phyloP scores from a whole-genome alignment of 352 stramenopile species.

The Phytophthora litchii region DNA sequence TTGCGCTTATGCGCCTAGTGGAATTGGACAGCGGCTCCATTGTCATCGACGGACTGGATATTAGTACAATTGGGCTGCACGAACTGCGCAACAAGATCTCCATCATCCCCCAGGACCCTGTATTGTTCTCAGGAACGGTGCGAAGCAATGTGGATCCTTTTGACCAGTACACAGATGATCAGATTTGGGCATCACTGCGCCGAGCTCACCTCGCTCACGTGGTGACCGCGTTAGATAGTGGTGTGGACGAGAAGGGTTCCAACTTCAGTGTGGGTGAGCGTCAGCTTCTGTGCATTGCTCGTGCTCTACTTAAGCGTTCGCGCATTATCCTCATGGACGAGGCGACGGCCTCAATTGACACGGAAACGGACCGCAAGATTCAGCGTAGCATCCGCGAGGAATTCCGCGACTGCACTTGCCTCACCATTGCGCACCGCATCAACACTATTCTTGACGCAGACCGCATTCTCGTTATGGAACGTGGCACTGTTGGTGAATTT shows the following conservation, averaged over 20 bases:
- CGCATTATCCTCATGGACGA: slow-evolving; percentile 98
- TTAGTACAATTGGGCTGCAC: slow-evolving; percentile 58
- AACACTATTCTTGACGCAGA: slow-evolving; percentile 97
- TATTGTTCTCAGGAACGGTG: slow-evolving; percentile 94
- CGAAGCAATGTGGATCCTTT: slow-evolving; percentile 94
- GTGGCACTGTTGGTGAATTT: slow-evolving; percentile 93
- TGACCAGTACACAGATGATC: slow-evolving; percentile 82
- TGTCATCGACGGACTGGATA: slow-evolving; percentile 67
- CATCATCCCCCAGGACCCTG: slow-evolving; percentile 95
- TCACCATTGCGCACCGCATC: slow-evolving; percentile 98
- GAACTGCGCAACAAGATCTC: slow-evolving; percentile 63
- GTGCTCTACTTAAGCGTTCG: slow-evolving; percentile 92
- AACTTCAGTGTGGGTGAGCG: slow-evolving; percentile 97
- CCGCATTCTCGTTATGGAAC: slow-evolving; percentile 95
- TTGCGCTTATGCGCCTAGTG: slow-evolving; percentile 91
- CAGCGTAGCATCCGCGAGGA: slow-evolving; percentile 92
- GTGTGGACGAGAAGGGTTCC: slow-evolving; percentile 87
- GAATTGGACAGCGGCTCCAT: slow-evolving; percentile 82
- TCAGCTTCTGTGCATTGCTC: slow-evolving; percentile 95
- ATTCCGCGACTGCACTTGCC: slow-evolving; percentile 92
- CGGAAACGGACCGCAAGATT: slow-evolving; percentile 90
- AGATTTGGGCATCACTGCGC: slow-evolving; percentile 89
- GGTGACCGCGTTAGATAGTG: slow-evolving; percentile 50
- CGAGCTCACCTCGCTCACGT: slow-evolving; percentile 77
- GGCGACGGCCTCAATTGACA: slow-evolving; percentile 93